Percentiles rank a stretch among this genome's conserved stretches.
Evolutionary conservation across 169 alveolate species (phyloP).

Genomic region (Plasmodium reichenowi): DNA sequence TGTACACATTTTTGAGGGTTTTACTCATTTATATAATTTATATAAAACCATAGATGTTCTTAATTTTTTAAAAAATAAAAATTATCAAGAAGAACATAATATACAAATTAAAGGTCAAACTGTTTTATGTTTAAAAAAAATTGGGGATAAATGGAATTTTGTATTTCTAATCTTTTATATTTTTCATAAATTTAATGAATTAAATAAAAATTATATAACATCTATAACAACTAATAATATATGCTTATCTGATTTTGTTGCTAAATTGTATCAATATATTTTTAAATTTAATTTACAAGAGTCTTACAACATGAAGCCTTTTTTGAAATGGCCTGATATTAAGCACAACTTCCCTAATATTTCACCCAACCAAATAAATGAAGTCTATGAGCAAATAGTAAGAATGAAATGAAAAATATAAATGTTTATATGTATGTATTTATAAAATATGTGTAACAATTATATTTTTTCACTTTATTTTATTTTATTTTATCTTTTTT

Average conservation of each 20-base stretch:
- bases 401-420: not conserved
- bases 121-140: constrained; percentile 54
- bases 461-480: not conserved
- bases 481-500: not conserved
- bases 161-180: constrained; percentile 54
- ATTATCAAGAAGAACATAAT: constrained; percentile 12
- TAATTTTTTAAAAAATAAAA: constrained; percentile 43
- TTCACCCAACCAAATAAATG: constrained; percentile 29
- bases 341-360: constrained; percentile 56
- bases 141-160: constrained; percentile 73
- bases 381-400: constrained; percentile 72
- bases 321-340: constrained; percentile 75
- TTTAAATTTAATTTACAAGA: constrained; percentile 38
- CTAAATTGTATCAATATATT: constrained; percentile 56
- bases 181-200: constrained; percentile 67
- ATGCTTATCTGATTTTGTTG: constrained; percentile 41
- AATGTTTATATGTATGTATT: not conserved
- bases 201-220: constrained; percentile 35
- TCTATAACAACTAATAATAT: constrained; percentile 20
- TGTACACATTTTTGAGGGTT: constrained; percentile 52
- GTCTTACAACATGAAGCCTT: constrained; percentile 57
- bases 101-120: constrained; percentile 40
- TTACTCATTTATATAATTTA: constrained; percentile 36
- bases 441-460: not conserved
- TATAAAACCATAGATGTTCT: constrained; percentile 46